Evolutionary conservation across 164 flowering plant species (phyloP), one percentile per base, ranked within the genome.

Genomic region (Umbilicus rupestris): DNA sequence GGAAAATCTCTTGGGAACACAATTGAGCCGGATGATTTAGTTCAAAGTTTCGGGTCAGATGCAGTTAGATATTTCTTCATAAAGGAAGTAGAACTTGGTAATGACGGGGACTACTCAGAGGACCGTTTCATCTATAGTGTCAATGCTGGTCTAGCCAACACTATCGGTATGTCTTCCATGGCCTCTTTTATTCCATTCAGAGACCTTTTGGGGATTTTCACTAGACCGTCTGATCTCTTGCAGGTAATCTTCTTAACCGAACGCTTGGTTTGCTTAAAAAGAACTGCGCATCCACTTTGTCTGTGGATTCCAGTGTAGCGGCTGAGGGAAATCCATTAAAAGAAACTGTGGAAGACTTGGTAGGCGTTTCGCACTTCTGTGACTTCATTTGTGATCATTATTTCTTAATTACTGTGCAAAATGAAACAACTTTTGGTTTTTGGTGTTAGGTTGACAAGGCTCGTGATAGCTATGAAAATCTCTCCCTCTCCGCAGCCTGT

Each of bases 201-300:
- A n/a, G 22, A 39, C 64, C 28, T 29, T 8, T 15, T 29, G 9
- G 7, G 55, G 17, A 26, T 19, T 66, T 45, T n/a, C 19, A 26
- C 52, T 57, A 30, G 50, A 47, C 41, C 50, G 35, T 20, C 17
- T 63, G 58, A n/a, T n/a, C n/a, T n/a, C n/a, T n/a, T 79, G 69
- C 81, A 91, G 97, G 99, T 65, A 94, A 94, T 79, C 99, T 94
- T 77, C 97, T 94, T 65, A 94, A 91, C 68, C 97, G 99, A 66
- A 94, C 97, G 17, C 96, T 94, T 69, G 95, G 97, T 44, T 97
- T 94, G 76, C 82, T 94, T 16, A 89, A 78, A 71, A 94, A 88
- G 81, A 89, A 94, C 45, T 94, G 99, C 76, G 74, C 83, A 68
- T 94, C 92, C 60, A 89, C 91, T 41, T 78, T 94, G 79, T 73